These are phyloP conservation scores for Pholiota molesta DNA, from an alignment of 768 basidiomycete genomes.

Conservation along the genomic window DNA sequence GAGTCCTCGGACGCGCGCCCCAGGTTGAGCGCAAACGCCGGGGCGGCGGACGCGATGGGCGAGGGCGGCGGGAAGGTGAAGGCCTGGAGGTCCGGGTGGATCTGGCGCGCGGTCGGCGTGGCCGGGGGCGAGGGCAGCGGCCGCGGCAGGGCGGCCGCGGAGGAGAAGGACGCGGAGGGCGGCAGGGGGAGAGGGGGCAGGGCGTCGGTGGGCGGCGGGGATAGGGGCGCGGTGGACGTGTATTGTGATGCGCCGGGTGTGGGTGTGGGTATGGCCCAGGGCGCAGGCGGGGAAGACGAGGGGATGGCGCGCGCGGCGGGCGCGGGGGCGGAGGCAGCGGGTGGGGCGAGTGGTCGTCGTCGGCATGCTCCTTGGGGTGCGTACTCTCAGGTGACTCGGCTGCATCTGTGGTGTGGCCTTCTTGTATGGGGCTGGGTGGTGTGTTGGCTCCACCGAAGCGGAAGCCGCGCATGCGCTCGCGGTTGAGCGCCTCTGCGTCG, in stretches of 20 bases:
- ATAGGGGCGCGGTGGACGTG: no score
- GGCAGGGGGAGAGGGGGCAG: no score
- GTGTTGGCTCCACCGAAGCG: conserved; percentile 28
- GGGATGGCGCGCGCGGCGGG: neutral
- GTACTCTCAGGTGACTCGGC: no score
- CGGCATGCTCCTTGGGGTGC: no score
- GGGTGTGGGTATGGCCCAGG: no score
- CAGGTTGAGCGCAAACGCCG: neutral
- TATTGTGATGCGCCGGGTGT: no score
- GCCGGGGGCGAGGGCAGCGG: no score
- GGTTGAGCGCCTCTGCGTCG: conserved; percentile 21
- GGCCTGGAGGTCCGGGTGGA: neutral
- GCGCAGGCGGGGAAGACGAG: neutral
- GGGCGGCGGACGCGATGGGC: neutral
- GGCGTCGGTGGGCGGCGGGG: no score
- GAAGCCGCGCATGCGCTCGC: conserved; percentile 35
- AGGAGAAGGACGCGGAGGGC: no score
- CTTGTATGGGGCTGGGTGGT: neutral
- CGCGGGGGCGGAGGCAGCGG: neutral
- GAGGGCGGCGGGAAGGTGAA: neutral
- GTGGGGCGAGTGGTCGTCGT: neutral
- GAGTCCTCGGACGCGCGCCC: no score
- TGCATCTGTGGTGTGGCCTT: neutral
- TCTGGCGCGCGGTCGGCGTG: neutral
- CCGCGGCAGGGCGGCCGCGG: no score